Conservation (phyloP, 768 basidiomycete species). For the Tylopilus felleus region DNA sequence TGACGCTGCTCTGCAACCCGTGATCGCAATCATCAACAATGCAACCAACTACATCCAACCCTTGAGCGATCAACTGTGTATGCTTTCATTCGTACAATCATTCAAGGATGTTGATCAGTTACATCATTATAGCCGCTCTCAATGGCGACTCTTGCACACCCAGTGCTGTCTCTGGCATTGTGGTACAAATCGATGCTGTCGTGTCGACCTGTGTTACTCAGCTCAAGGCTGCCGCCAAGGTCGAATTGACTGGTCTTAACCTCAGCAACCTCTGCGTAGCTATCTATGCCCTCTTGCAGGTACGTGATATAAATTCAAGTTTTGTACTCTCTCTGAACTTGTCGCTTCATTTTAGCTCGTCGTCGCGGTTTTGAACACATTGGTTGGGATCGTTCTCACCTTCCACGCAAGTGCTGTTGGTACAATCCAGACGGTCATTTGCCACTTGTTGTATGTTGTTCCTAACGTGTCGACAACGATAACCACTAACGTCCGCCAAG, state of each 20-base stretch:
- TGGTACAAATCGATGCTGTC: constrained; percentile 11
- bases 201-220: constrained; percentile 5
- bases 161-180: constrained; percentile 3
- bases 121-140: background rate
- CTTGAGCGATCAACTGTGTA: constrained; percentile 7
- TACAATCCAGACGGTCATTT: background rate
- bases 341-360: background rate
- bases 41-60: constrained; percentile 6
- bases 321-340: background rate
- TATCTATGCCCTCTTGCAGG: constrained; percentile 4
- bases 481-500: background rate
- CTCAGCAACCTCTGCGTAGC: constrained; percentile 4
- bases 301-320: background rate
- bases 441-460: constrained; percentile 13
- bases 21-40: constrained; percentile 12
- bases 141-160: constrained; percentile 6
- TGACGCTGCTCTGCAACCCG: constrained; percentile 8
- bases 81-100: background rate
- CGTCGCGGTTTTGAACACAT: background rate
- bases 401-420: constrained; percentile 1
- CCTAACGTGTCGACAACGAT: background rate
- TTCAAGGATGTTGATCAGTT: background rate
- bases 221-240: constrained; percentile 3
- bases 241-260: constrained; percentile 10
- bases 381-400: constrained; percentile 3